Percentiles rank a stretch among this genome's conserved stretches.
Conservation (phyloP, 345 rosid species). For the Rubroshorea leprosula region DNA sequence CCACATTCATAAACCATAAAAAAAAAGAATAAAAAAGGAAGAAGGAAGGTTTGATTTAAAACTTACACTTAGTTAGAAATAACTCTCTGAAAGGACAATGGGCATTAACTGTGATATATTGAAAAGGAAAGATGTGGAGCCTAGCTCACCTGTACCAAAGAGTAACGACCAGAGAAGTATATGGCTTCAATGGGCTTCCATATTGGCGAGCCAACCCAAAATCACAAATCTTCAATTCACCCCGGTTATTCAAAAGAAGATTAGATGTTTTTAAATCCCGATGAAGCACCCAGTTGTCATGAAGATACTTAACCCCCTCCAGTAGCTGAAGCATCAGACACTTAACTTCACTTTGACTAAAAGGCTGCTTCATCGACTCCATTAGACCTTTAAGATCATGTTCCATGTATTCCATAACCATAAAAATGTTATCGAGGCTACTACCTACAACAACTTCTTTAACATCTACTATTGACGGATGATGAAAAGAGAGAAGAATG, state of each 20-base stretch:
- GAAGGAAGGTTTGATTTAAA: not conserved
- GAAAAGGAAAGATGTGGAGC: not conserved
- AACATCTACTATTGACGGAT: constrained; percentile 89
- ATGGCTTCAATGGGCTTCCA: constrained; percentile 93
- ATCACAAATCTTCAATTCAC: constrained; percentile 97
- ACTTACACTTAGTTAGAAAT: too few species aligned
- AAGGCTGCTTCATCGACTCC: constrained; percentile 98
- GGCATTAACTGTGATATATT: not conserved
- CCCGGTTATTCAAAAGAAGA: constrained; percentile 85
- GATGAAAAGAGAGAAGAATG: constrained; percentile 93
- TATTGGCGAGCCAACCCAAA: constrained; percentile 99
- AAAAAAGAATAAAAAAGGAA: too few species aligned
- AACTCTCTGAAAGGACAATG: too few species aligned
- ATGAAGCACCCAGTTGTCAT: constrained; percentile 99
- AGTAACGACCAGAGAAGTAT: constrained; percentile 96
- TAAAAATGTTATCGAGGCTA: constrained; percentile 87
- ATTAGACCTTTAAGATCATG: constrained; percentile 94
- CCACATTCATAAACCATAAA: too few species aligned
- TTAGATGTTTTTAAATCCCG: constrained; percentile 96
- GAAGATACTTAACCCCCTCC: constrained; percentile 92
- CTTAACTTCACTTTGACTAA: constrained; percentile 98
- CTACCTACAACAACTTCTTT: constrained; percentile 98
- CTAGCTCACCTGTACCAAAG: constrained; percentile 95
- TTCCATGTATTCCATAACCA: constrained; percentile 99
- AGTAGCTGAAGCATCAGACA: constrained; percentile 96